Evolutionary conservation across 2,329 filamentous ascomycete species (phyloP), one percentile per base, ranked within the genome.

Genomic region (Myriosclerotinia curreyana): DNA sequence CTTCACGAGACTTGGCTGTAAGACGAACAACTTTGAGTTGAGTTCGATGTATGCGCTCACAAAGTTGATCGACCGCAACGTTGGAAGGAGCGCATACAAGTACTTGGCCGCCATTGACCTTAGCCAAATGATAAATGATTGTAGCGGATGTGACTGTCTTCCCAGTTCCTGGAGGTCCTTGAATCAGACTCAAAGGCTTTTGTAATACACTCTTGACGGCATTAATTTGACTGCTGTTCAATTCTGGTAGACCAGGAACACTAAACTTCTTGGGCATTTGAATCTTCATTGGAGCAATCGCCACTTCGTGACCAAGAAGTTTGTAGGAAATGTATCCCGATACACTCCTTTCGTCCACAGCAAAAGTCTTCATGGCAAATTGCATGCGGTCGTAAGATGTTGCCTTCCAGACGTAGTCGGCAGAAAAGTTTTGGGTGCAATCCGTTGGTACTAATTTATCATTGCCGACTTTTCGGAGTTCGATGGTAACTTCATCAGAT

Each of bases 301-400:
- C 92, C 65, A 98, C 95, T 75, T 98, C 94, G 73, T 98, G 92
- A 62, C 95, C 95, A 40, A 99, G 86, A 28, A 99, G 84, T 69
- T 95, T 95, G 76, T 99, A 95, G 80, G 98, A 99, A 69, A 99
- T 96, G 78, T 97, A 99, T 46, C 95, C 95, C 28, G 95, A 98
- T 51, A 99, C 94, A 74, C 93, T 97, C 89, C 96, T 91, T 77
- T 99, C 95, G 71, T 99, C 94, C 52, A 98, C 87, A 7, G 95
- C 95, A 75, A 99, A 99, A 0, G 92, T 98, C 82, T 97, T 98
- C 94, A 99, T 98, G 62, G 95, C 96, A 69, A 93, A 86, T 77
- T 99, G 95, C 95, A 99, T 99, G 68, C 95, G 93, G 74, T 99
- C 95, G 75, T 99, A 99, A 0, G 94, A 98, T 0, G 96, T 99